These are phyloP conservation scores for Dactylellina drechsleri DNA, from an alignment of 2,329 filamentous ascomycete genomes.

Conservation along the genomic window DNA sequence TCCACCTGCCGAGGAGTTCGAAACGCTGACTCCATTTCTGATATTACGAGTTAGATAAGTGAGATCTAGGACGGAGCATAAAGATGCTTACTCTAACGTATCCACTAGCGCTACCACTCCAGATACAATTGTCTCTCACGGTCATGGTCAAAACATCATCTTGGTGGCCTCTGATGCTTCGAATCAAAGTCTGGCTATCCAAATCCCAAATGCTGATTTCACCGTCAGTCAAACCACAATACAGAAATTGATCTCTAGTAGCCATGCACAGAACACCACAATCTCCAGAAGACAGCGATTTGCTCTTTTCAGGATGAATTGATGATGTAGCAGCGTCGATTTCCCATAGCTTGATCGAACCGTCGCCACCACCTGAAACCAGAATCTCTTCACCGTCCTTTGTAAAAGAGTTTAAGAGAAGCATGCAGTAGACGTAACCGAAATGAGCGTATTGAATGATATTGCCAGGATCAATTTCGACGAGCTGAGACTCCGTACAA, in stretches of 20 bases:
- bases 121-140: constrained; percentile 84
- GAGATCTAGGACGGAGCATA: too few species aligned
- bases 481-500: constrained; percentile 70
- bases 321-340: constrained; percentile 53
- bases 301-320: constrained; percentile 59
- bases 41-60: too few species aligned
- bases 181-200: constrained; percentile 88
- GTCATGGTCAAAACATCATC: constrained; percentile 87
- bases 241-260: constrained; percentile 89
- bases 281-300: constrained; percentile 69
- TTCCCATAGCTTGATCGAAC: constrained; percentile 92
- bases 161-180: constrained; percentile 82
- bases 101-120: constrained; percentile 90
- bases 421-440: constrained; percentile 96
- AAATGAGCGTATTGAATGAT: constrained; percentile 91
- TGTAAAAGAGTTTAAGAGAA: constrained; percentile 76
- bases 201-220: constrained; percentile 96
- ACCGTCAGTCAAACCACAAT: constrained; percentile 86
- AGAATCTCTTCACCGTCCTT: constrained; percentile 78
- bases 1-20: constrained; percentile 79
- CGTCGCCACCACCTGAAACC: constrained; percentile 91
- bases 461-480: constrained; percentile 84
- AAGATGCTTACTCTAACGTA: constrained; percentile 74
- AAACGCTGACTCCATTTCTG: constrained; percentile 83
- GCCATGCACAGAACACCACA: constrained; percentile 79